Base-by-base conservation (phyloP, 768 basidiomycete genomes). In the Leccinum disarticulatum region DNA sequence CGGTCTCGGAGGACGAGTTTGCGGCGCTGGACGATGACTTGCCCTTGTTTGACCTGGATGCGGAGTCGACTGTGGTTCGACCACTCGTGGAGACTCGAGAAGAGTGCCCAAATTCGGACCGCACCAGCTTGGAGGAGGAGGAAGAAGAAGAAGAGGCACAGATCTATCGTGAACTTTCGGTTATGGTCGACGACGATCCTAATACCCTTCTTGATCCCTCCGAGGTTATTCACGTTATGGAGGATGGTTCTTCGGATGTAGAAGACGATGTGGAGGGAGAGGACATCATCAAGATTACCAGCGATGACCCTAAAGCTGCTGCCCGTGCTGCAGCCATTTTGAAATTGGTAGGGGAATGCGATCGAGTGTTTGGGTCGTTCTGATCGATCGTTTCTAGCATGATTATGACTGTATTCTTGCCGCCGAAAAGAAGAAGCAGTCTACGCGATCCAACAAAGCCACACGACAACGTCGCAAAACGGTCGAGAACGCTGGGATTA, bases 301-400 rank as follows among this genome's bases (percentile, higher is more conserved):
- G 91, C 59, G 83, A 85, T 22, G 91, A 96, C 72, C 91, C 95
- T 2, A 80, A 81, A 59, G 92, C 92, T 17, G 95, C 95, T 50
- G 95, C 94, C 2, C 78, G 91, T 52, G 95, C 94, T n/a, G 94
- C 92, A 35, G 95, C 95, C 0, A 95, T 97, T 59, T 78, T 97
- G 65, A 93, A 90, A 73, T 82, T 91, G 80, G 93, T 92, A 52
- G n/a, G 84, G 72, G 13, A 49, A 55, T 6, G 13, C 19, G 3
- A 55, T 43, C 38, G 31, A 28, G 19, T 15, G 13, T 31, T 13
- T 10, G 14, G 6, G 17, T 15, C 4, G 2, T 9, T 51, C 47
- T 52, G 31, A 56, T 52, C 15, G 19, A 11, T 57, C 25, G 14
- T 27, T 17, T 58, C n/a, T 59, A 93, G 88, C 88, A 95, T 66